Conservation (phyloP, 2,329 filamentous ascomycete species). For the Colletotrichum tropicicola region DNA sequence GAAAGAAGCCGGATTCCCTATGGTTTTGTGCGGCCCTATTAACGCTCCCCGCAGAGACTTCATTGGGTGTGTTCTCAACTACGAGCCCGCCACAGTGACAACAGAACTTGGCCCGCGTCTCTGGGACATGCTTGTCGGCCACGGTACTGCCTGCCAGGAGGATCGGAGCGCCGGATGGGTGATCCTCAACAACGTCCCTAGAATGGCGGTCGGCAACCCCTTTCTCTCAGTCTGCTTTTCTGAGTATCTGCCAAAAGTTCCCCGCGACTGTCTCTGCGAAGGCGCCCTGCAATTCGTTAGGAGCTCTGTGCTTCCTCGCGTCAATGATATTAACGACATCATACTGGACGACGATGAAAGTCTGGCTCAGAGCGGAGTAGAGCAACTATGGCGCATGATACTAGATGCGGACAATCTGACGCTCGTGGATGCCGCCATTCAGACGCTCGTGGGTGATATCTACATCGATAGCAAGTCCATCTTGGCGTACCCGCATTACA, state of each 20-base stretch:
- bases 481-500: conserved; percentile 54
- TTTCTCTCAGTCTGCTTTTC: conserved; percentile 64
- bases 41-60: conserved; percentile 66
- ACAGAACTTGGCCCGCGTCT: conserved; percentile 69
- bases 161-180: conserved; percentile 77
- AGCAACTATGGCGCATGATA: conserved; percentile 86
- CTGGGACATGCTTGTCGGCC: conserved; percentile 79
- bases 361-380: conserved; percentile 62
- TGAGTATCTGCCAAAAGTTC: conserved; percentile 65
- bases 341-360: conserved; percentile 61
- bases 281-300: conserved; percentile 72
- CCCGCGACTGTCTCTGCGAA: conserved; percentile 65
- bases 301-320: conserved; percentile 55
- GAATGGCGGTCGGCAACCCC: conserved; percentile 57
- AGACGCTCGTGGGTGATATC: conserved; percentile 73
- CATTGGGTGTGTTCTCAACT: conserved; percentile 64
- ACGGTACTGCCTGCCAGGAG: conserved; percentile 63
- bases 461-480: conserved; percentile 72
- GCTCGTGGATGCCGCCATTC: conserved; percentile 65
- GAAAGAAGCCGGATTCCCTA: conserved; percentile 48
- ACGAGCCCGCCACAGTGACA: conserved; percentile 70
- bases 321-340: conserved; percentile 54
- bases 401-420: conserved; percentile 71
- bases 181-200: conserved; percentile 62
- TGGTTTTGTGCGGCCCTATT: conserved; percentile 55